Percentiles rank a stretch among this genome's conserved stretches.
phyloP scores from a whole-genome alignment of 2,329 filamentous ascomycete genomes.

The Sclerotinia nivalis region DNA sequence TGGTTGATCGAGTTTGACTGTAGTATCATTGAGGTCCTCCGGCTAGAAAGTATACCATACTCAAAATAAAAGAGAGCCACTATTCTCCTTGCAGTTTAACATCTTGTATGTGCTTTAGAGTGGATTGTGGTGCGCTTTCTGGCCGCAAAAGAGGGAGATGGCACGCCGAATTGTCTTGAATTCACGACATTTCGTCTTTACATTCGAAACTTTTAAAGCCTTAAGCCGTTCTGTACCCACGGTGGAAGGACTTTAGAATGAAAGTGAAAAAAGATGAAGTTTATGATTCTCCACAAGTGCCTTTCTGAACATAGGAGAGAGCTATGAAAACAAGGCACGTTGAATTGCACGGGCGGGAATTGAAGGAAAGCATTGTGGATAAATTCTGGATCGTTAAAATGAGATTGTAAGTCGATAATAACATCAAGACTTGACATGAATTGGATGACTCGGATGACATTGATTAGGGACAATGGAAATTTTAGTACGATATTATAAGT shows the following conservation, averaged over 20 bases:
- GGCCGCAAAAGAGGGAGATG: too few relatives aligned
- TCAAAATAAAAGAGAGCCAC: too few relatives aligned
- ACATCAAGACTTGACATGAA: too few relatives aligned
- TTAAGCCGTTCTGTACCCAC: background rate
- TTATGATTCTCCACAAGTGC: background rate
- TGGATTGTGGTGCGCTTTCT: background rate
- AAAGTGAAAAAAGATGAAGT: background rate
- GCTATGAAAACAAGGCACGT: background rate
- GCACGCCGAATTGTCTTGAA: background rate
- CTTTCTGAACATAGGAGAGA: background rate
- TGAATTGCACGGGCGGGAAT: background rate
- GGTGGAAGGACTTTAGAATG: background rate
- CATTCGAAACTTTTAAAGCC: background rate
- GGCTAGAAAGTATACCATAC: too few relatives aligned
- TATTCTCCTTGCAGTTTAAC: too few relatives aligned
- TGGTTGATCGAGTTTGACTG: too few relatives aligned
- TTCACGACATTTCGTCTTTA: background rate
- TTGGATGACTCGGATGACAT: background rate
- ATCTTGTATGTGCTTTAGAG: background rate
- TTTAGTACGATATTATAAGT: too few relatives aligned
- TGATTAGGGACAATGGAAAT: background rate
- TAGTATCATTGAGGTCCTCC: too few relatives aligned
- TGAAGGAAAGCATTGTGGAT: too few relatives aligned
- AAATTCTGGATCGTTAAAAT: background rate
- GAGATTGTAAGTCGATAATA: too few relatives aligned